These are phyloP conservation scores for Musa troglodytarum DNA, from an alignment of 176 grass and related monocot species.

Conservation along the genomic window DNA sequence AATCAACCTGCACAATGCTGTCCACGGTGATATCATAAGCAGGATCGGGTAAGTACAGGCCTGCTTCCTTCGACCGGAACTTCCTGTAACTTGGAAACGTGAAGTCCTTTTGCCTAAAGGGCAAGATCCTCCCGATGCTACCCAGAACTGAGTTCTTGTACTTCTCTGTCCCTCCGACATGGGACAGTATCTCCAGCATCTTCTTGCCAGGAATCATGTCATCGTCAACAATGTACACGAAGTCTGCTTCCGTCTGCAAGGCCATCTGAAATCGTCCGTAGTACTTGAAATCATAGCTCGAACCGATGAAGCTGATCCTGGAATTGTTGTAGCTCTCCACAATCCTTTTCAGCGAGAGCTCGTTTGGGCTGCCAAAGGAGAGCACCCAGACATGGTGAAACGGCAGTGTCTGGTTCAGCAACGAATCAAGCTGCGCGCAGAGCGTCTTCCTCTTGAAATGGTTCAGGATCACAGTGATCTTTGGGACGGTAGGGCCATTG, in stretches of 20 bases:
- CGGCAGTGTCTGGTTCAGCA: constrained; percentile 67
- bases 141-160: constrained; percentile 78
- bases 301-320: constrained; percentile 76
- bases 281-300: constrained; percentile 95
- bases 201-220: constrained; percentile 75
- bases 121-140: constrained; percentile 81
- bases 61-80: constrained; percentile 78
- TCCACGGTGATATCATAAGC: constrained; percentile 82
- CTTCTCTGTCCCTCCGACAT: constrained; percentile 83
- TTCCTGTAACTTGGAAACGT: constrained; percentile 92
- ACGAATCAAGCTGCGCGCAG: constrained; percentile 75
- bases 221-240: constrained; percentile 93
- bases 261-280: constrained; percentile 98
- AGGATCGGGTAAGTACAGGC: constrained; percentile 80
- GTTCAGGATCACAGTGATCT: constrained; percentile 81
- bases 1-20: constrained; percentile 89
- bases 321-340: constrained; percentile 81
- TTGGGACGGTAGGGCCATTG: constrained; percentile 17
- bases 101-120: constrained; percentile 82
- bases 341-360: constrained; percentile 47
- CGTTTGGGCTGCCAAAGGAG: constrained; percentile 77
- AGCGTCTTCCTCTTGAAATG: constrained; percentile 93
- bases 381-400: constrained; percentile 95
- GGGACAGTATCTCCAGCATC: constrained; percentile 88
- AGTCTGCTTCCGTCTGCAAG: constrained; percentile 72